These are phyloP conservation scores for Fusarium floridanum DNA, from an alignment of 2,329 filamentous ascomycete species.

Conservation along the genomic window DNA sequence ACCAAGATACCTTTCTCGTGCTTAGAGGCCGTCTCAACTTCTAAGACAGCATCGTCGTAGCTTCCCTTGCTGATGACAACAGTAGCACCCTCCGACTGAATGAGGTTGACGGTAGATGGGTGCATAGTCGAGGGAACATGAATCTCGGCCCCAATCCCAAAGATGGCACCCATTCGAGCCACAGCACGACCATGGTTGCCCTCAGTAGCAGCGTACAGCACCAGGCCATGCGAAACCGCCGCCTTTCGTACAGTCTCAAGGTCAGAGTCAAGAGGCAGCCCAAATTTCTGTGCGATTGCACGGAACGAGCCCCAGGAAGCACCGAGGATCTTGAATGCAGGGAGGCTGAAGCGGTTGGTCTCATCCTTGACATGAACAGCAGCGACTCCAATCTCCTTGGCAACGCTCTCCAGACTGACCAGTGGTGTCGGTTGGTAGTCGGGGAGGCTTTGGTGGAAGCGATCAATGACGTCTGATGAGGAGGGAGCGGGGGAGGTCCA, in stretches of 20 bases:
- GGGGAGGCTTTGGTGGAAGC: slow-evolving; percentile 71
- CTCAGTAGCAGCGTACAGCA: slow-evolving; percentile 75
- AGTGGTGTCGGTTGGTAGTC: slow-evolving; percentile 69
- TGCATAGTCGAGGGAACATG: slow-evolving; percentile 74
- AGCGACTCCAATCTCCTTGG: slow-evolving; percentile 67
- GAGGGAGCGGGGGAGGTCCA: slow-evolving; percentile 23
- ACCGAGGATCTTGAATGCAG: slow-evolving; percentile 84
- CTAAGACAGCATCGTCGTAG: slow-evolving; percentile 74
- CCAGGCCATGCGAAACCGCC: slow-evolving; percentile 50
- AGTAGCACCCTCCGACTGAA: slow-evolving; percentile 72
- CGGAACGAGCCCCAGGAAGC: slow-evolving; percentile 79
- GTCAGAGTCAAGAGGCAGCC: slow-evolving; percentile 56
- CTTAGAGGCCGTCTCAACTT: slow-evolving; percentile 59
- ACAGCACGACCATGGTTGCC: slow-evolving; percentile 84
- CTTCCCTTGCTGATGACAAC: slow-evolving; percentile 67
- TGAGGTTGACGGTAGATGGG: slow-evolving; percentile 63
- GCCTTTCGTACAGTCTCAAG: slow-evolving; percentile 58
- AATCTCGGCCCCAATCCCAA: slow-evolving; percentile 68
- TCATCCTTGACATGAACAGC: slow-evolving; percentile 79
- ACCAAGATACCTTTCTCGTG: slow-evolving; percentile 66
- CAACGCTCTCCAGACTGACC: slow-evolving; percentile 63
- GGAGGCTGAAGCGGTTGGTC: slow-evolving; percentile 74
- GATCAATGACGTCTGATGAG: slow-evolving; percentile 30
- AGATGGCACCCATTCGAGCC: slow-evolving; percentile 73
- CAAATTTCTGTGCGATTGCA: slow-evolving; percentile 62